phyloP scores from a whole-genome alignment of 176 grass and related monocot genomes.

The Aegilops tauschii region DNA sequence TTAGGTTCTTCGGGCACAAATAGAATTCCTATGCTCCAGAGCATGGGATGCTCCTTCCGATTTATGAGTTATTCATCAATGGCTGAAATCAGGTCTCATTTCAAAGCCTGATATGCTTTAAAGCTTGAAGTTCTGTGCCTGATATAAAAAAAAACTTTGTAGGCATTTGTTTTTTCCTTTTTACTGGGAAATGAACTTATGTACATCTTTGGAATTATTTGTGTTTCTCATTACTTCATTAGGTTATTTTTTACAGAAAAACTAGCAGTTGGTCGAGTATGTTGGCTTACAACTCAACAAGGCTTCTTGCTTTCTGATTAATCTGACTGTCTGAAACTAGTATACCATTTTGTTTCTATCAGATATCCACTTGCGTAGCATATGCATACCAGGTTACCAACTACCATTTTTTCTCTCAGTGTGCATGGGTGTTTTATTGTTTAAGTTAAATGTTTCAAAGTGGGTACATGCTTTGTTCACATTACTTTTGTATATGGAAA shows the following conservation, averaged over 20 bases:
- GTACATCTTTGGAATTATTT: background rate
- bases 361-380: background rate
- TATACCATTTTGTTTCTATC: background rate
- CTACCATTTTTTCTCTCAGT: background rate
- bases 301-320: background rate
- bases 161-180: background rate
- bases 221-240: background rate
- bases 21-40: background rate
- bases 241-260: background rate
- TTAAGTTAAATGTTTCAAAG: background rate
- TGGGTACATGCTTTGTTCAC: background rate
- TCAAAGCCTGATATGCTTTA: background rate
- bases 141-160: background rate
- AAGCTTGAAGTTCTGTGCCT: background rate
- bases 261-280: background rate
- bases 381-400: background rate
- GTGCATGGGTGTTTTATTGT: background rate
- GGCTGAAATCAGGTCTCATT: background rate
- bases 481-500: conserved; percentile 11
- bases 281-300: background rate
- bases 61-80: background rate
- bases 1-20: background rate
- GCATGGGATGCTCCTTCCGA: background rate
- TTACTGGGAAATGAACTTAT: background rate
- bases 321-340: background rate